Percentiles rank a stretch among this genome's conserved stretches.
Conservation (phyloP, 108 stramenopile genomes). For the Hondaea fermentalgiana region DNA sequence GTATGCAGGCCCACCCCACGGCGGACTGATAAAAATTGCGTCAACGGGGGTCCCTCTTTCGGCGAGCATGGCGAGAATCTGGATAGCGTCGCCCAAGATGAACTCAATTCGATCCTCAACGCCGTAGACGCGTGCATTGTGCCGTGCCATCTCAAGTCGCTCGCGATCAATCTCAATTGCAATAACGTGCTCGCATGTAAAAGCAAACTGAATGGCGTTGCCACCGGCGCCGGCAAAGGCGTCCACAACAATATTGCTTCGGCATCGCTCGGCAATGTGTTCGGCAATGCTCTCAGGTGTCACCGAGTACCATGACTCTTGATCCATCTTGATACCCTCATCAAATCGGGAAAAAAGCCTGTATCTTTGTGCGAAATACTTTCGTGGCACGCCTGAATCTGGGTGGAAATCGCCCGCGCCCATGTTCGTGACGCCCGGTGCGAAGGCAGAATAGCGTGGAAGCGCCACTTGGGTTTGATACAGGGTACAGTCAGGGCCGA, state of each 20-base stretch:
- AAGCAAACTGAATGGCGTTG: slow-evolving; percentile 75
- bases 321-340: slow-evolving; percentile 74
- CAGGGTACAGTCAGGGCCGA: not conserved
- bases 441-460: not conserved
- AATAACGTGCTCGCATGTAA: slow-evolving; percentile 60
- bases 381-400: slow-evolving; percentile 62
- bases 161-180: slow-evolving; percentile 75
- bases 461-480: not conserved
- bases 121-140: slow-evolving; percentile 80
- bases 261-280: slow-evolving; percentile 61
- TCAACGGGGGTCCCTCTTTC: slow-evolving; percentile 14
- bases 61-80: not conserved
- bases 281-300: slow-evolving; percentile 86
- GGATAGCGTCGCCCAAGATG: slow-evolving; percentile 39
- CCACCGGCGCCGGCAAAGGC: slow-evolving; percentile 89
- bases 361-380: slow-evolving; percentile 88
- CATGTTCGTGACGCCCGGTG: not conserved
- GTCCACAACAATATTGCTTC: slow-evolving; percentile 59
- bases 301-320: slow-evolving; percentile 90
- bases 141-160: slow-evolving; percentile 75
- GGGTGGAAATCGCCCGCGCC: slow-evolving; percentile 44
- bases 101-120: slow-evolving; percentile 54
- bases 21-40: slow-evolving; percentile 43
- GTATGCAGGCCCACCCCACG: slow-evolving; percentile 46
- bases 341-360: slow-evolving; percentile 81